Evolutionary conservation across 441 rosid genomes (phyloP).

Genomic region (Flueggea neowawraea): DNA sequence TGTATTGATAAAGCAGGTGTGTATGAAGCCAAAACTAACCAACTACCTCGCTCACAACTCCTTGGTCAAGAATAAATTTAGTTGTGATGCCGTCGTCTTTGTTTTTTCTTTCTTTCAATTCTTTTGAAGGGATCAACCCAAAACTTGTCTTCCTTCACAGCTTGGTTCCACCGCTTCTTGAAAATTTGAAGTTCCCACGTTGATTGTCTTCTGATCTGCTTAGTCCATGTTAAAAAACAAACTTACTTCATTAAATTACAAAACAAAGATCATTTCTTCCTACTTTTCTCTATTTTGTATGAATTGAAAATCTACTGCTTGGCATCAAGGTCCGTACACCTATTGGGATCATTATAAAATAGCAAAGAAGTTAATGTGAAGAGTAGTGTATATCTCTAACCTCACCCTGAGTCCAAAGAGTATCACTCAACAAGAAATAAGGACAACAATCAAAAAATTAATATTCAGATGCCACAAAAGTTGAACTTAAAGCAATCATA

Average conservation of each 20-base stretch:
- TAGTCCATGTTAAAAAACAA: background rate
- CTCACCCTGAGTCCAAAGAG: background rate
- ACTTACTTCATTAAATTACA: background rate
- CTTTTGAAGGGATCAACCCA: conserved; percentile 73
- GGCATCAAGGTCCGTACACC: background rate
- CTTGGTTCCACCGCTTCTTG: conserved; percentile 73
- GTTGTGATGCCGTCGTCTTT: conserved; percentile 15
- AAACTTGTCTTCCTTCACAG: conserved; percentile 51
- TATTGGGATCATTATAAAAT: no score
- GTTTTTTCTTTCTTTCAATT: conserved; percentile 20
- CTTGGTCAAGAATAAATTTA: background rate
- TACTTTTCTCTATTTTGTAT: background rate
- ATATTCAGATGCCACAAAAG: background rate
- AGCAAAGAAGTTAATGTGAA: no score
- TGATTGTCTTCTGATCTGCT: conserved; percentile 86
- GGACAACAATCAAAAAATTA: background rate
- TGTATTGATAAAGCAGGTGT: no score
- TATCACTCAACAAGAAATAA: background rate
- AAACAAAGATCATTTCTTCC: background rate
- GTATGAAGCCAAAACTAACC: no score
- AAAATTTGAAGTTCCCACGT: conserved; percentile 74
- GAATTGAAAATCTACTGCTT: background rate
- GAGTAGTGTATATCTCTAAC: no score
- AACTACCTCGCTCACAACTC: no score
- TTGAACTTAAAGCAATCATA: background rate